phyloP scores from a whole-genome alignment of 31 red algal genomes.

The Bonnemaisonia californica region DNA sequence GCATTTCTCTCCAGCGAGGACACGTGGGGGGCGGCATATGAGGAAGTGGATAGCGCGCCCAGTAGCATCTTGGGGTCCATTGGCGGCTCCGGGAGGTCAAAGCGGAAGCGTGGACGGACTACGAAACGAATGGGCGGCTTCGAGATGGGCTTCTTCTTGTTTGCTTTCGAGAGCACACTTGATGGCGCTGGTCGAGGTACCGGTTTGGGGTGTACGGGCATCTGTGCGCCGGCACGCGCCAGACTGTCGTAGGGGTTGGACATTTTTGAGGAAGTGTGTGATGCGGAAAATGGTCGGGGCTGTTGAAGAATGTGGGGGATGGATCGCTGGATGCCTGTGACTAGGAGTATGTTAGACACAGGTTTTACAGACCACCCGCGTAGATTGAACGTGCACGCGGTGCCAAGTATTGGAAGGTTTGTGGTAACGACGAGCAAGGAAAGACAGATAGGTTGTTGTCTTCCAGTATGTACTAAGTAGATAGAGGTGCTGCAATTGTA shows the following conservation, averaged over 20 bases:
- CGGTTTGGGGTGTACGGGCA: neutral
- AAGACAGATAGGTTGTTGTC: too few relatives aligned
- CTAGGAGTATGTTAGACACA: too few relatives aligned
- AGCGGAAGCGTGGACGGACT: slow-evolving; percentile 72
- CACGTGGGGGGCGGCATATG: slow-evolving; percentile 44
- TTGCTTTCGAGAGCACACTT: slow-evolving; percentile 7
- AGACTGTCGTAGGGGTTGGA: slow-evolving; percentile 20
- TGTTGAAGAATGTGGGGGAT: too few relatives aligned
- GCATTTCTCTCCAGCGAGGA: slow-evolving; percentile 62
- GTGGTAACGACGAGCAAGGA: too few relatives aligned
- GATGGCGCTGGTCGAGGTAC: neutral
- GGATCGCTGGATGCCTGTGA: too few relatives aligned
- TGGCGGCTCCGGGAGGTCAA: slow-evolving; percentile 70
- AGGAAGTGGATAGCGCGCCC: slow-evolving; percentile 52
- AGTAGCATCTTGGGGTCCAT: slow-evolving; percentile 82
- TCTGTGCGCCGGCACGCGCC: neutral
- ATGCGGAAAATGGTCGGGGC: too few relatives aligned
- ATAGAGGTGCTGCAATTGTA: too few relatives aligned
- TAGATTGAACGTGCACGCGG: too few relatives aligned
- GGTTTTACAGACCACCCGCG: too few relatives aligned
- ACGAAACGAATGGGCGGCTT: slow-evolving; percentile 64
- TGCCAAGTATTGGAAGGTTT: too few relatives aligned
- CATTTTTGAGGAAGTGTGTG: too few relatives aligned
- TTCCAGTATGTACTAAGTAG: too few relatives aligned
- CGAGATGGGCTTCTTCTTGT: slow-evolving; percentile 7